Evolutionary conservation across 352 stramenopile genomes (phyloP).

Genomic region (Phytophthora ramorum): DNA sequence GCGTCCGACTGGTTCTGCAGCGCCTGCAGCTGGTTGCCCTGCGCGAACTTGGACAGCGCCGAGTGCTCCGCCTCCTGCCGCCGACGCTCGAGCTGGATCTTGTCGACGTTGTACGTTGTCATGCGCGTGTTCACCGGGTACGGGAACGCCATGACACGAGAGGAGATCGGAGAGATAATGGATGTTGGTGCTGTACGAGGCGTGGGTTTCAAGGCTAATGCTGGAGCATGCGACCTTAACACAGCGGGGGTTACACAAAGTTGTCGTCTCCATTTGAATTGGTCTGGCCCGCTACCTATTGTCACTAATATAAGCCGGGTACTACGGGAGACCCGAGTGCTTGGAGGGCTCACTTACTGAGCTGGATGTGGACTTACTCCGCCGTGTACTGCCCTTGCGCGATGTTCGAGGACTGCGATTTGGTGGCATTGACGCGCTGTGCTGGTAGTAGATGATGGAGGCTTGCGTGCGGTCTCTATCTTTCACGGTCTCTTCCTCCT

Average conservation of each 20-base stretch:
- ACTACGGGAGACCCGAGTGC: constrained; percentile 19
- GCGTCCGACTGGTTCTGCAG: constrained; percentile 72
- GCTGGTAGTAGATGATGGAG: constrained; percentile 31
- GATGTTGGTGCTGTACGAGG: not conserved
- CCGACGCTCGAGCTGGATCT: constrained; percentile 66
- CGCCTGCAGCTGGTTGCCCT: constrained; percentile 64
- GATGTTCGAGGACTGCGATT: constrained; percentile 19
- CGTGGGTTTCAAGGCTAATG: constrained; percentile 17
- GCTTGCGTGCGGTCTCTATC: constrained; percentile 35
- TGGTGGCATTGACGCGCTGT: constrained; percentile 29
- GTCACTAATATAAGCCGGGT: not conserved
- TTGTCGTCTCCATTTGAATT: no score
- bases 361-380: constrained; percentile 32
- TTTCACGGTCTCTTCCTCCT: constrained; percentile 37
- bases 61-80: constrained; percentile 63
- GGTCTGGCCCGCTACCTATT: not conserved
- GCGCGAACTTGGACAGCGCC: constrained; percentile 62
- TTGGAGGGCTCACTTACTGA: constrained; percentile 30
- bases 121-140: constrained; percentile 66
- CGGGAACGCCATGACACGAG: constrained; percentile 55
- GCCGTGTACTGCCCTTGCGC: constrained; percentile 19
- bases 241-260: constrained; percentile 3
- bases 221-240: constrained; percentile 1
- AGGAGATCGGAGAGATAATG: not conserved
- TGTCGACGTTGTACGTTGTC: constrained; percentile 68